phyloP scores from a whole-genome alignment of 306 rosid genomes.

The Vicia sativa region DNA sequence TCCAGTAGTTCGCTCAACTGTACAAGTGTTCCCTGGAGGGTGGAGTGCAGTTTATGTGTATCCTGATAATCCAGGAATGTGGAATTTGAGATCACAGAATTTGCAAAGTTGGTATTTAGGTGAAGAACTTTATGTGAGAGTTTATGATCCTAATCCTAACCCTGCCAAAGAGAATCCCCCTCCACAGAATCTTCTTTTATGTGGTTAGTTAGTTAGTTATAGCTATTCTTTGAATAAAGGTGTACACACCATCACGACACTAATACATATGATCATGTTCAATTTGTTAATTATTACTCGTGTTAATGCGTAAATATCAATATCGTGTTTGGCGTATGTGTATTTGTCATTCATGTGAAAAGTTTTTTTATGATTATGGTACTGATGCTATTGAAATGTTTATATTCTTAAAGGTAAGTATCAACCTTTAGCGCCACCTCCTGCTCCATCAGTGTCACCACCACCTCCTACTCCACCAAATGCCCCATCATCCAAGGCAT shows the following conservation, averaged over 20 bases:
- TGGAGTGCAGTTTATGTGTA: slow-evolving; percentile 85
- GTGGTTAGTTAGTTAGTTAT: slow-evolving; percentile 63
- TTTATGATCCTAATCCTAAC: slow-evolving; percentile 64
- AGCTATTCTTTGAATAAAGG: too few species aligned
- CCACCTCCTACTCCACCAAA: slow-evolving; percentile 21
- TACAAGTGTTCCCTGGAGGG: slow-evolving; percentile 65
- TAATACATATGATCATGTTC: too few species aligned
- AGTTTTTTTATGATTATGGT: not conserved
- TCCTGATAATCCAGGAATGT: slow-evolving; percentile 90
- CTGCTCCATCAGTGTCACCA: slow-evolving; percentile 39
- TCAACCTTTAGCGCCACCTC: slow-evolving; percentile 37
- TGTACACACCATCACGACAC: too few species aligned
- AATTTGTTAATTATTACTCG: too few species aligned
- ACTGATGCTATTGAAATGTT: slow-evolving; percentile 23
- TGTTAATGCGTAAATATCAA: too few species aligned
- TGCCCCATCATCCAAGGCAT: slow-evolving; percentile 37
- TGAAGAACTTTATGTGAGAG: slow-evolving; percentile 72
- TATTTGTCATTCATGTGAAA: too few species aligned
- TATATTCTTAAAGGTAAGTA: slow-evolving; percentile 38
- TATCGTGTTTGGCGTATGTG: too few species aligned
- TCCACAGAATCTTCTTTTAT: slow-evolving; percentile 59
- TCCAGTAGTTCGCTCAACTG: slow-evolving; percentile 59
- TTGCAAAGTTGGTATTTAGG: slow-evolving; percentile 72
- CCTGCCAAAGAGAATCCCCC: slow-evolving; percentile 71
- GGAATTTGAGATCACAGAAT: slow-evolving; percentile 81